phyloP scores from a whole-genome alignment of 2,329 filamentous ascomycete species.

The Endoconidiophora laricicola region DNA sequence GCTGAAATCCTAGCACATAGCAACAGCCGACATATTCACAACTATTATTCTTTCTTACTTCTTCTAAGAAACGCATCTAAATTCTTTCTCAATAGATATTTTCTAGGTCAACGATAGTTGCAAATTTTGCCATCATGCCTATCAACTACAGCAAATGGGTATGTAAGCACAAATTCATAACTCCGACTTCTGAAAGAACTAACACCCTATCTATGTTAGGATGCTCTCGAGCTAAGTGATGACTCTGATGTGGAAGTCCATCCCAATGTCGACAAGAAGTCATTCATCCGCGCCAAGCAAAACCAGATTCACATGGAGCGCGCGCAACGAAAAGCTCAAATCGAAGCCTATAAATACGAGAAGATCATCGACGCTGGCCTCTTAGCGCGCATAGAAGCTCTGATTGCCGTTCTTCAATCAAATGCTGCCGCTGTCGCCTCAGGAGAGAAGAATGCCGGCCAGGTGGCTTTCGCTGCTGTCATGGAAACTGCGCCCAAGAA shows the following conservation, averaged over 20 bases:
- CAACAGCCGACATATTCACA: not conserved
- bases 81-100: not conserved
- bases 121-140: conserved; percentile 26
- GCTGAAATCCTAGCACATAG: no score
- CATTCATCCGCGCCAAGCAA: conserved; percentile 97
- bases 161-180: conserved; percentile 16
- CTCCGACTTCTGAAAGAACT: conserved; percentile 4
- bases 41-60: conserved; percentile 15
- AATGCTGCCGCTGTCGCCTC: conserved; percentile 41
- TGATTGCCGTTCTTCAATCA: conserved; percentile 57
- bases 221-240: conserved; percentile 89
- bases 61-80: conserved; percentile 15
- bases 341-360: conserved; percentile 84
- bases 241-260: conserved; percentile 97
- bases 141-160: conserved; percentile 56
- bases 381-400: conserved; percentile 61
- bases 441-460: conserved; percentile 49
- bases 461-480: conserved; percentile 76
- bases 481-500: conserved; percentile 59
- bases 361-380: conserved; percentile 84
- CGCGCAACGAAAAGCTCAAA: conserved; percentile 68
- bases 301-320: conserved; percentile 90
- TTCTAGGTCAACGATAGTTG: not conserved
- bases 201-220: conserved; percentile 28
- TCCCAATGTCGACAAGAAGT: conserved; percentile 95